Percentiles rank a stretch among this genome's conserved stretches.
Evolutionary conservation across 108 stramenopile species (phyloP).

Genomic region (Skeletonema potamos): DNA sequence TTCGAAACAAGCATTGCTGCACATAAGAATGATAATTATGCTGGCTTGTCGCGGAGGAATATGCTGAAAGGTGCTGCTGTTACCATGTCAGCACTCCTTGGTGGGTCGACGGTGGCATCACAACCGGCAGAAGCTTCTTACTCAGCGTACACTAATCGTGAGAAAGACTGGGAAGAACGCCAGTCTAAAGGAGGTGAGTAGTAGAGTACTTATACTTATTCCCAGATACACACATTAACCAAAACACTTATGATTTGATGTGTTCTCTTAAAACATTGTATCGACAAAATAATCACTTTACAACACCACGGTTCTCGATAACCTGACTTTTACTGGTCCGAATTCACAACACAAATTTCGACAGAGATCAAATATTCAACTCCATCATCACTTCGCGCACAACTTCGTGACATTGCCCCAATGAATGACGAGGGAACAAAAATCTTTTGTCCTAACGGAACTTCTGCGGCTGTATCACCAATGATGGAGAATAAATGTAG

Average conservation of each 20-base stretch:
- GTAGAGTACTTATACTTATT: neutral
- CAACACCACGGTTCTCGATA: neutral
- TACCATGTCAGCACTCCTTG: constrained; percentile 24
- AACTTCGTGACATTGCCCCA: constrained; percentile 79
- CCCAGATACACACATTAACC: neutral
- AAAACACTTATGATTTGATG: neutral
- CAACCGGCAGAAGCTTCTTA: constrained; percentile 57
- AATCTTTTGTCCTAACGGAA: constrained; percentile 88
- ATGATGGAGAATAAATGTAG: constrained; percentile 90
- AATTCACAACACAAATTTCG: neutral
- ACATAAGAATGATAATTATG: neutral
- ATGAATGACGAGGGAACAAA: constrained; percentile 67
- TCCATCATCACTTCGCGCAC: constrained; percentile 58
- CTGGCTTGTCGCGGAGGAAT: constrained; percentile 6
- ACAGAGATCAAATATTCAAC: constrained; percentile 61
- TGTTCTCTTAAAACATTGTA: neutral
- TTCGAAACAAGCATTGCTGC: constrained; percentile 2
- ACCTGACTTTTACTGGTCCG: neutral
- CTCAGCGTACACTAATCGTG: constrained; percentile 65
- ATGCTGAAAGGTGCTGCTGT: constrained; percentile 21
- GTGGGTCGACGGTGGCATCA: constrained; percentile 12
- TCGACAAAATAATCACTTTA: neutral
- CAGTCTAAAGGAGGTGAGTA: constrained; percentile 56
- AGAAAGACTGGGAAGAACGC: constrained; percentile 82
- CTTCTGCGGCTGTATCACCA: constrained; percentile 66